Evolutionary conservation across 2,329 filamentous ascomycete genomes (phyloP).

Genomic region (Atkinsonella hypoxylon): DNA sequence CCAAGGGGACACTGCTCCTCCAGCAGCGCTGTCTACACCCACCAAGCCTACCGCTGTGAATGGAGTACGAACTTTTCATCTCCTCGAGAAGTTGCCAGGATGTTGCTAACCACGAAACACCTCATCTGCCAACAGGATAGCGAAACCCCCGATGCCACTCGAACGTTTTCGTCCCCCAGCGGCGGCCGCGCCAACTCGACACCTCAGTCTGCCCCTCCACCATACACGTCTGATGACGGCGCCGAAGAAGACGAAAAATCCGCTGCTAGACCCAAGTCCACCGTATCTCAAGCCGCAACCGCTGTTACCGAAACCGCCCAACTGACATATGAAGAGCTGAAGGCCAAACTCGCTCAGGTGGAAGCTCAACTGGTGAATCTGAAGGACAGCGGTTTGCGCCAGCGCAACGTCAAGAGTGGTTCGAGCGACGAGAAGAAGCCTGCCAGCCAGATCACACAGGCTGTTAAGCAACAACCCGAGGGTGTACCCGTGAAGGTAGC

Average conservation of each 20-base stretch:
- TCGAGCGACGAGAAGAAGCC: conserved; percentile 38
- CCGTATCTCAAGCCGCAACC: conserved; percentile 29
- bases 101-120: conserved; percentile 2
- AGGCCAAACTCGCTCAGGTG: conserved; percentile 62
- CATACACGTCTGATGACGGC: conserved; percentile 22
- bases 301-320: conserved; percentile 33
- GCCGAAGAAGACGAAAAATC: conserved; percentile 18
- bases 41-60: conserved; percentile 27
- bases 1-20: conserved; percentile 11
- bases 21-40: conserved; percentile 23
- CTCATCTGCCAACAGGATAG: conserved; percentile 14
- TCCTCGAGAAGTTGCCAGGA: neutral
- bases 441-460: conserved; percentile 38
- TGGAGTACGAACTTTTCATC: conserved; percentile 24
- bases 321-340: conserved; percentile 45
- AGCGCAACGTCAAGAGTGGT: conserved; percentile 55
- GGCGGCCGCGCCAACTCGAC: conserved; percentile 19
- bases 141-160: conserved; percentile 33
- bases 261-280: conserved; percentile 15
- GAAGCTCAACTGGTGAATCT: conserved; percentile 60
- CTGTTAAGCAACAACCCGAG: conserved; percentile 44
- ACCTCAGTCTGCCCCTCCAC: conserved; percentile 20
- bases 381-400: conserved; percentile 62
- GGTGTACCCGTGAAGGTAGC: conserved; percentile 82
- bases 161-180: conserved; percentile 33